These are phyloP conservation scores for Monosporascus sp. DNA, from an alignment of 2,329 filamentous ascomycete species.

Conservation along the genomic window DNA sequence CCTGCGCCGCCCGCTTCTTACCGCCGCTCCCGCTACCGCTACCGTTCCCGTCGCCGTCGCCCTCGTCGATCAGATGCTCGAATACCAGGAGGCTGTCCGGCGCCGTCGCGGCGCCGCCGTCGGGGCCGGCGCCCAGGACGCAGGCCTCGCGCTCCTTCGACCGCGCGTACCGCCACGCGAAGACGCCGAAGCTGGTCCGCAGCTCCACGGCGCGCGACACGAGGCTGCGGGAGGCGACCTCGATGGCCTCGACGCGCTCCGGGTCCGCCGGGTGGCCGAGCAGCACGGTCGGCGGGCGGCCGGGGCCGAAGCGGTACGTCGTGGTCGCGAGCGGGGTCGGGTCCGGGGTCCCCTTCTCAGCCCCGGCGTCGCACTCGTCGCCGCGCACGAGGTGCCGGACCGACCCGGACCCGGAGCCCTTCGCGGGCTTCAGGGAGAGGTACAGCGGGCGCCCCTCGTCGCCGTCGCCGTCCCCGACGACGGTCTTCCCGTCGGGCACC, in stretches of 20 bases:
- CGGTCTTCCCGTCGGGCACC: conserved; percentile 24
- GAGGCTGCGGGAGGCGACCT: conserved; percentile 31
- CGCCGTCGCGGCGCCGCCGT: conserved; percentile 26
- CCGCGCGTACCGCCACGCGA: conserved; percentile 52
- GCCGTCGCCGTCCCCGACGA: conserved; percentile 29
- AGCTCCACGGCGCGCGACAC: conserved; percentile 33
- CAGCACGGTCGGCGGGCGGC: conserved; percentile 42
- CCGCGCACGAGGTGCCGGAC: conserved; percentile 40
- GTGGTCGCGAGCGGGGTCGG: conserved; percentile 35
- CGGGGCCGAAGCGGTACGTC: conserved; percentile 34
- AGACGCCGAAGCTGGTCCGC: conserved; percentile 41
- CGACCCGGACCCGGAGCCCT: conserved; percentile 35
- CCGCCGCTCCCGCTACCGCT: conserved; percentile 1
- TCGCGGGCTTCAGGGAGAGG: conserved; percentile 42
- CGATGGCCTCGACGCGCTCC: conserved; percentile 13
- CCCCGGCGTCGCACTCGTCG: conserved; percentile 26
- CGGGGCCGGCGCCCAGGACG: too few relatives aligned
- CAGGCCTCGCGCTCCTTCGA: conserved; percentile 33
- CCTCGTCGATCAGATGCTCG: conserved; percentile 35
- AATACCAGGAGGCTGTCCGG: conserved; percentile 44
- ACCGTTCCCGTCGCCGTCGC: conserved; percentile 1
- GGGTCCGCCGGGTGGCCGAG: conserved; percentile 14
- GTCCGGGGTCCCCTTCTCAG: conserved; percentile 27
- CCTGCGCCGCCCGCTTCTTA: background rate
- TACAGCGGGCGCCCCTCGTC: conserved; percentile 36